These are phyloP conservation scores for Phytopythium oedochilum DNA, from an alignment of 352 stramenopile species.

Conservation along the genomic window DNA sequence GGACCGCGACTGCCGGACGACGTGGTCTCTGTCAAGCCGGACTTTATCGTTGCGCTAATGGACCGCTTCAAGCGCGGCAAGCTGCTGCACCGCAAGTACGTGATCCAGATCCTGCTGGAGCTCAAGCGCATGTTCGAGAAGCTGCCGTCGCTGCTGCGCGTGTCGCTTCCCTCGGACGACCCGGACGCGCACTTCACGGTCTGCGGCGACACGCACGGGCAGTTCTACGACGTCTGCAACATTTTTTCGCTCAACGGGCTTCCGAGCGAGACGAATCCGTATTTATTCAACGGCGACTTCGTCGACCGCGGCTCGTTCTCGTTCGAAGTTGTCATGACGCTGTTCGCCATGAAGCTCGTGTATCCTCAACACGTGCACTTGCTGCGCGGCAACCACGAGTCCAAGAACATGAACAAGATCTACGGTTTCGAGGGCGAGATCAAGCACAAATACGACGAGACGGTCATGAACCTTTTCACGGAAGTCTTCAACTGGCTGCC, in stretches of 20 bases:
- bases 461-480: slow-evolving; percentile 99
- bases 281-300: slow-evolving; percentile 99
- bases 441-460: slow-evolving; percentile 99
- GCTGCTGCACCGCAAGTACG: slow-evolving; percentile 97
- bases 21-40: slow-evolving; percentile 41
- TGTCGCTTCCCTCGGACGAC: slow-evolving; percentile 40
- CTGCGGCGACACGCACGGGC: slow-evolving; percentile 98
- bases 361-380: slow-evolving; percentile 93
- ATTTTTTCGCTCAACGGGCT: slow-evolving; percentile 99
- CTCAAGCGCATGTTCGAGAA: slow-evolving; percentile 90
- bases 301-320: slow-evolving; percentile 98
- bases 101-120: slow-evolving; percentile 93
- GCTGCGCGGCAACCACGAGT: slow-evolving; percentile 97
- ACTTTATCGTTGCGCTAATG: slow-evolving; percentile 92
- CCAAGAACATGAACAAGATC: slow-evolving; percentile 99
- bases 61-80: slow-evolving; percentile 97
- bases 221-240: slow-evolving; percentile 99
- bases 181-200: slow-evolving; percentile 89
- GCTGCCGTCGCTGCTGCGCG: slow-evolving; percentile 90
- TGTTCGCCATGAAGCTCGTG: slow-evolving; percentile 96
- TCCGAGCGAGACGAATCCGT: slow-evolving; percentile 94
- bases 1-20: slow-evolving; percentile 67
- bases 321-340: slow-evolving; percentile 97
- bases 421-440: slow-evolving; percentile 99
- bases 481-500: slow-evolving; percentile 98